These are phyloP conservation scores for Cyberlindnera euphorbiae DNA, from an alignment of 805 yeast genomes.

Conservation along the genomic window DNA sequence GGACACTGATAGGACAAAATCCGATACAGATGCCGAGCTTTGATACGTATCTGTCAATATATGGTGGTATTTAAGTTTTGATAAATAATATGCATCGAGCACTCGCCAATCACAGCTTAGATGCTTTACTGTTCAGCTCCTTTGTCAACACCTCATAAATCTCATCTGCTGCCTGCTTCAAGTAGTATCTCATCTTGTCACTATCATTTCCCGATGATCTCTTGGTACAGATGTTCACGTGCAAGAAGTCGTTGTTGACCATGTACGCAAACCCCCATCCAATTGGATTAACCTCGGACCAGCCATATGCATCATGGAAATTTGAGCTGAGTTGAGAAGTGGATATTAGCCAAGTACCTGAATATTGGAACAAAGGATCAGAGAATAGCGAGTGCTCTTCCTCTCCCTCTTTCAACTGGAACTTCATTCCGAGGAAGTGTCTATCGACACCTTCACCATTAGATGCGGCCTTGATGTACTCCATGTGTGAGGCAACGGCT, in stretches of 20 bases:
- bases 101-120: constrained; percentile 10
- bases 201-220: constrained; percentile 55
- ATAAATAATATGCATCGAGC: too few relatives aligned
- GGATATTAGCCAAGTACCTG: constrained; percentile 80
- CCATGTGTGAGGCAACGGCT: constrained; percentile 71
- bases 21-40: too few relatives aligned
- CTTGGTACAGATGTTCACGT: constrained; percentile 77
- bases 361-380: constrained; percentile 73
- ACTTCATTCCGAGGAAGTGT: constrained; percentile 85
- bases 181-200: constrained; percentile 56
- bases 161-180: constrained; percentile 78
- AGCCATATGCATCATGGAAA: constrained; percentile 88
- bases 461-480: constrained; percentile 70
- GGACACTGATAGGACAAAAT: constrained; percentile 1
- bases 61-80: too few relatives aligned
- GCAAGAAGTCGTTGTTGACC: constrained; percentile 80
- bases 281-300: constrained; percentile 90
- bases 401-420: constrained; percentile 57
- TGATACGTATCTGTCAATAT: too few relatives aligned
- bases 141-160: constrained; percentile 55
- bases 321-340: constrained; percentile 87
- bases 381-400: constrained; percentile 57
- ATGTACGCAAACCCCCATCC: constrained; percentile 94
- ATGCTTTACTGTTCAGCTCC: constrained; percentile 10
- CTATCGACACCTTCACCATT: constrained; percentile 90